Percentiles rank a stretch among this genome's conserved stretches.
Conservation (phyloP, 352 stramenopile species). For the Globisporangium solare region DNA sequence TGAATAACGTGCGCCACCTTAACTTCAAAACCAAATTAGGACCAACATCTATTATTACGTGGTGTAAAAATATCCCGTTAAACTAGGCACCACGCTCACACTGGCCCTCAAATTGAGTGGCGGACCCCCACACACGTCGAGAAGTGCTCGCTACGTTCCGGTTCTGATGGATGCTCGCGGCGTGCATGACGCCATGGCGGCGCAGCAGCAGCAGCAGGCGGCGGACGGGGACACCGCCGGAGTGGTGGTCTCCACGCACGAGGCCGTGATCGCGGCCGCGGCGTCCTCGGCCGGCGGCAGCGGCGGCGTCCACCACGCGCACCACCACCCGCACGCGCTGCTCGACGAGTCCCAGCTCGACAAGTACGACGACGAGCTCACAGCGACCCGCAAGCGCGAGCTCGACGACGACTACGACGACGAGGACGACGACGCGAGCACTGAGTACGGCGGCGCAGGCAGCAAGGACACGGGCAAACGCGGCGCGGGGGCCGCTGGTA, state of each 20-base stretch:
- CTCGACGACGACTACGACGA: conserved; percentile 31
- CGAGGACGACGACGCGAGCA: conserved; percentile 37
- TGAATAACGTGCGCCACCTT: not conserved
- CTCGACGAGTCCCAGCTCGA: conserved; percentile 30
- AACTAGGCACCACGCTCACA: not conserved
- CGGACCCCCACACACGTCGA: conserved; percentile 2
- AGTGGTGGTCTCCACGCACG: not conserved
- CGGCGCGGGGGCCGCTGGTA: conserved; percentile 18
- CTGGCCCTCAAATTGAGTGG: conserved; percentile 15
- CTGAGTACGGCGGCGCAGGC: conserved; percentile 4
- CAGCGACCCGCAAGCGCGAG: conserved; percentile 31
- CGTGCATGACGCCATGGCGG: not conserved
- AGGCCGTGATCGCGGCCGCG: not conserved
- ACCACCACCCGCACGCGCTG: conserved; percentile 18
- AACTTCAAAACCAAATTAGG: too few species aligned
- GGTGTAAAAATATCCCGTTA: too few species aligned
- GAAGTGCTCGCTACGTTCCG: not conserved
- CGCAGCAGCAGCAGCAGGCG: too few species aligned
- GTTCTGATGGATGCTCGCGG: conserved; percentile 7
- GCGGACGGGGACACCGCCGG: not conserved
- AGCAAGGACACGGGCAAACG: conserved; percentile 21
- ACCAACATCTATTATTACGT: too few species aligned
- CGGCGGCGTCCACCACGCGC: too few species aligned
- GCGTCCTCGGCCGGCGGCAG: conserved; percentile 4
- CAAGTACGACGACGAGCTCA: conserved; percentile 31